phyloP scores from a whole-genome alignment of 345 rosid genomes.

The Citrus unshiu region DNA sequence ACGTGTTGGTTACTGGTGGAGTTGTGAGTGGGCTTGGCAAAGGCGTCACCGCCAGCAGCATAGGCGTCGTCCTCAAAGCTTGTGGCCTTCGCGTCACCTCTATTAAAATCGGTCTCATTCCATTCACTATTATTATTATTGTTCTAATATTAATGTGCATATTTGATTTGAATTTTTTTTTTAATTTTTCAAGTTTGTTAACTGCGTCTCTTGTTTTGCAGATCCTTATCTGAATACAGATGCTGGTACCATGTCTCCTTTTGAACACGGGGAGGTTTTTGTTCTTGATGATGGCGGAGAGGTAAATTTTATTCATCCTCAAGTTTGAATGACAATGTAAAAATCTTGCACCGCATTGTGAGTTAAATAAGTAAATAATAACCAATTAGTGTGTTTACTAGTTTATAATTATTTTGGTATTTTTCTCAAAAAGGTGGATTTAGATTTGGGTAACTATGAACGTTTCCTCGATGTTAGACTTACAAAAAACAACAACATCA shows the following conservation, averaged over 20 bases:
- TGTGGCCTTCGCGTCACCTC: conserved; percentile 97
- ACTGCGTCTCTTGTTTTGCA: conserved; percentile 27
- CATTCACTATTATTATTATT: neutral
- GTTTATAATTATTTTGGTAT: conserved; percentile 15
- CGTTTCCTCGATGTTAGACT: conserved; percentile 86
- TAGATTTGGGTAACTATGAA: conserved; percentile 96
- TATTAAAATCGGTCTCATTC: conserved; percentile 71
- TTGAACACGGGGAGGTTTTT: conserved; percentile 96
- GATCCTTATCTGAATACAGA: conserved; percentile 94
- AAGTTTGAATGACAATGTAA: neutral
- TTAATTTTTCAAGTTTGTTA: neutral
- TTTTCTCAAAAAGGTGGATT: conserved; percentile 60
- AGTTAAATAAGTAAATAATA: neutral
- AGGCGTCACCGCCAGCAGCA: conserved; percentile 96
- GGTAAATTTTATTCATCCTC: conserved; percentile 31
- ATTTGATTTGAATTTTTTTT: neutral
- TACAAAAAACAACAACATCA: conserved; percentile 86
- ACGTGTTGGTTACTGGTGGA: conserved; percentile 91
- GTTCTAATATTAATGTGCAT: neutral
- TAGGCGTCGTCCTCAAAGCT: conserved; percentile 94
- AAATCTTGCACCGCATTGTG: neutral
- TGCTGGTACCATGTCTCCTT: conserved; percentile 99
- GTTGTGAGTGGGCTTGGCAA: conserved; percentile 98
- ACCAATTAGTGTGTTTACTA: conserved; percentile 8
- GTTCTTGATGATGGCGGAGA: conserved; percentile 98